Percentiles rank a stretch among this genome's conserved stretches.
These are phyloP conservation scores for Endogone sp. DNA, from an alignment of 192 early-diverging fungal genomes.

Conservation along the genomic window DNA sequence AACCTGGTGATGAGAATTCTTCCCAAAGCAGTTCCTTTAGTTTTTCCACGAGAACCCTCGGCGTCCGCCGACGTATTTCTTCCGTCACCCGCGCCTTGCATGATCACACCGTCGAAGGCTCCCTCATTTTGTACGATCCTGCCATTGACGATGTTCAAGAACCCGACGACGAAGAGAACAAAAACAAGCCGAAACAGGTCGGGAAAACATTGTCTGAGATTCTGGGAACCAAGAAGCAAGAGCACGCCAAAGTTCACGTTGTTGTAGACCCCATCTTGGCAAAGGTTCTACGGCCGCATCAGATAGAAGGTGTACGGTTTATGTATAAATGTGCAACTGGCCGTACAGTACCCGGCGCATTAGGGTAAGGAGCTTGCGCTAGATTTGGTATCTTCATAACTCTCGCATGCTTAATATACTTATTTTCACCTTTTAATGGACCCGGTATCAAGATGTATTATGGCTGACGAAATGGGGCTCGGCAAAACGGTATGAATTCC, in stretches of 20 bases:
- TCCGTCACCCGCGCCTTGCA: slow-evolving; percentile 61
- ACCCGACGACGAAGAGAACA: slow-evolving; percentile 41
- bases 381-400: neutral
- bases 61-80: slow-evolving; percentile 50
- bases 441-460: slow-evolving; percentile 75
- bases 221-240: slow-evolving; percentile 39
- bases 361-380: slow-evolving; percentile 47
- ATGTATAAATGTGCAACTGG: slow-evolving; percentile 94
- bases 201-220: slow-evolving; percentile 49
- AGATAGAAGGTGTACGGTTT: slow-evolving; percentile 95
- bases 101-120: slow-evolving; percentile 78
- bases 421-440: no score
- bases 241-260: slow-evolving; percentile 58
- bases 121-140: slow-evolving; percentile 85
- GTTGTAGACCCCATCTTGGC: slow-evolving; percentile 86
- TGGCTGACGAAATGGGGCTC: slow-evolving; percentile 98
- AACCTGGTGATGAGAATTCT: slow-evolving; percentile 4
- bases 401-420: neutral
- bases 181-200: slow-evolving; percentile 36
- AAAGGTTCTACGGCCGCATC: slow-evolving; percentile 88
- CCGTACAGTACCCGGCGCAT: slow-evolving; percentile 61
- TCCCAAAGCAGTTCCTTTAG: neutral
- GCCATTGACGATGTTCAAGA: slow-evolving; percentile 44
- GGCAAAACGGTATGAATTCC: slow-evolving; percentile 66
- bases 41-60: slow-evolving; percentile 36